Evolutionary conservation across 2,329 filamentous ascomycete genomes (phyloP).

Genomic region (Ilyonectria sp.): DNA sequence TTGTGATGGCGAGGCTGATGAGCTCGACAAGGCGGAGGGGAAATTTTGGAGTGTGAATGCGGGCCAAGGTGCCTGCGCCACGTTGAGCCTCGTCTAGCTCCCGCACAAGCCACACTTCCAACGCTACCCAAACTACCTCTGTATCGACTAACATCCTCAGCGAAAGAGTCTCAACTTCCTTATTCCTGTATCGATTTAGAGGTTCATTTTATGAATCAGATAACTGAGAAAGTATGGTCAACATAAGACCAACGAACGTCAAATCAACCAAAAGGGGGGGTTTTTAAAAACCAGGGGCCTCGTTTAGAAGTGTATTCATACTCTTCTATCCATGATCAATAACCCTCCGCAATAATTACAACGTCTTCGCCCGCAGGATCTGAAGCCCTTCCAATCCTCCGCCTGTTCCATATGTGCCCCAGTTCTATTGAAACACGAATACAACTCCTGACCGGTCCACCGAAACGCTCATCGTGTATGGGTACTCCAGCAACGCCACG

Average conservation of each 20-base stretch:
- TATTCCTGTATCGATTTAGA: background rate
- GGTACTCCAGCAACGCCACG: slow-evolving; percentile 88
- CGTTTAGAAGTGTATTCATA: slow-evolving; percentile 10
- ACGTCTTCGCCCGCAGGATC: slow-evolving; percentile 27
- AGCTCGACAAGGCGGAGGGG: slow-evolving; percentile 49
- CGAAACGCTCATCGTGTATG: slow-evolving; percentile 93
- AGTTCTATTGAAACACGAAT: slow-evolving; percentile 79
- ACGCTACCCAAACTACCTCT: background rate
- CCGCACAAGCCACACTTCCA: slow-evolving; percentile 19
- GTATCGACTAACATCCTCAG: background rate
- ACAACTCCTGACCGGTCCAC: slow-evolving; percentile 91
- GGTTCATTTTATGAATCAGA: too few species aligned
- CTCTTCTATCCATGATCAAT: slow-evolving; percentile 30
- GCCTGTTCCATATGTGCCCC: slow-evolving; percentile 17
- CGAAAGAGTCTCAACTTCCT: background rate
- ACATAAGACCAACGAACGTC: too few species aligned
- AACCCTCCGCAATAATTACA: slow-evolving; percentile 27
- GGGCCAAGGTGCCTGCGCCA: slow-evolving; percentile 33
- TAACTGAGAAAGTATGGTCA: too few species aligned
- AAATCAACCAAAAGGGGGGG: background rate
- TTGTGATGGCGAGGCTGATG: slow-evolving; percentile 50
- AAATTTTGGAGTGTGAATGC: slow-evolving; percentile 49
- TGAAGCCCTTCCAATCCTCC: slow-evolving; percentile 24
- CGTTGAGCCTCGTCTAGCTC: slow-evolving; percentile 27
- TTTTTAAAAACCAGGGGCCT: background rate